Evolutionary conservation across 2,329 filamentous ascomycete species (phyloP).

Genomic region (Geosmithia flava): DNA sequence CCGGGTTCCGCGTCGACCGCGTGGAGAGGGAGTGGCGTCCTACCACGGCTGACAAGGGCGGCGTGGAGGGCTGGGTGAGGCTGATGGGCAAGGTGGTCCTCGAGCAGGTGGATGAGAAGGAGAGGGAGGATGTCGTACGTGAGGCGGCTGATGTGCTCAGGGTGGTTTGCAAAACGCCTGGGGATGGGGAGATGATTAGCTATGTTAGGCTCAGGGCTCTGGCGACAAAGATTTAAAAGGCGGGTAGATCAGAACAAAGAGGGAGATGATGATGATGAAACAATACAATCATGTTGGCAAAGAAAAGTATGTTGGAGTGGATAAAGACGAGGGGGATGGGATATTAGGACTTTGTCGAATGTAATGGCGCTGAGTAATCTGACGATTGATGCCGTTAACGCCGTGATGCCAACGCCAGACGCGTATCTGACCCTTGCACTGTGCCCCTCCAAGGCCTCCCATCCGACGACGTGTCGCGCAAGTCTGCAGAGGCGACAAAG

Average conservation of each 20-base stretch:
- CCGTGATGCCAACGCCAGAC: no score
- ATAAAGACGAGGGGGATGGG: no score
- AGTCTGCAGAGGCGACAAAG: no score
- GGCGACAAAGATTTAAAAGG: slow-evolving; percentile 22
- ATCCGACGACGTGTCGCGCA: no score
- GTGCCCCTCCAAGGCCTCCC: no score
- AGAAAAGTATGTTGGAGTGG: no score
- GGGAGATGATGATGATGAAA: no score
- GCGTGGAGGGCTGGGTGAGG: slow-evolving; percentile 53
- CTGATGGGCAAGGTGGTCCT: slow-evolving; percentile 50
- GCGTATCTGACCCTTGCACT: no score
- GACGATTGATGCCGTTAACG: no score
- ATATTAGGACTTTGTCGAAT: no score
- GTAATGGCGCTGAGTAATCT: no score
- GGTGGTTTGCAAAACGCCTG: slow-evolving; percentile 39
- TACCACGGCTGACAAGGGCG: slow-evolving; percentile 44
- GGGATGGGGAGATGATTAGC: slow-evolving; percentile 41
- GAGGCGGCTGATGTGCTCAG: slow-evolving; percentile 43
- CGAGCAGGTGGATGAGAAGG: slow-evolving; percentile 32
- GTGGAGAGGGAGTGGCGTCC: slow-evolving; percentile 54
- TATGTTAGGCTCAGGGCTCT: slow-evolving; percentile 42
- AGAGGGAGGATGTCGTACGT: slow-evolving; percentile 38
- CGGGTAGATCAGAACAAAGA: not conserved
- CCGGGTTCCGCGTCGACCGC: slow-evolving; percentile 35
- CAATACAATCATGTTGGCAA: no score